Percentiles rank a stretch among this genome's conserved stretches.
phyloP scores from a whole-genome alignment of 768 basidiomycete genomes.

The Boletus huronensis region DNA sequence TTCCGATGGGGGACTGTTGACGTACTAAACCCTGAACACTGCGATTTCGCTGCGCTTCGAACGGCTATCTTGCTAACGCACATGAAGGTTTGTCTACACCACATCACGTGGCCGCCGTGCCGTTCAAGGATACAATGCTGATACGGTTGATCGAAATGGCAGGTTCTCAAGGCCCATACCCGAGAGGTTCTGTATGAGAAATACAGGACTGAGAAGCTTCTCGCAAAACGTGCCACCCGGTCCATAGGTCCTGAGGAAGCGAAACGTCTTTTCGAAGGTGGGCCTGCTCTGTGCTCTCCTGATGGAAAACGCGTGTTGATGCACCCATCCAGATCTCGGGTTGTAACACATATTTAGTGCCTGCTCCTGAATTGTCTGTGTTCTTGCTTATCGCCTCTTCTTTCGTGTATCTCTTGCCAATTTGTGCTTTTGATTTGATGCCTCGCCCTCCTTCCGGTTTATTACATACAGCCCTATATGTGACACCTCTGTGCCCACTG shows the following conservation, averaged over 20 bases:
- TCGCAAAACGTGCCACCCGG: slow-evolving; percentile 79
- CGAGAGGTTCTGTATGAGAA: slow-evolving; percentile 91
- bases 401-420: slow-evolving; percentile 8
- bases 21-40: slow-evolving; percentile 81
- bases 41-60: slow-evolving; percentile 82
- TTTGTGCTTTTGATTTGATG: slow-evolving; percentile 3
- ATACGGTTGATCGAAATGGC: slow-evolving; percentile 10
- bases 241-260: slow-evolving; percentile 74
- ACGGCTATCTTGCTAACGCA: slow-evolving; percentile 83
- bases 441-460: background rate
- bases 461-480: slow-evolving; percentile 12
- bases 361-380: slow-evolving; percentile 11
- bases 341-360: slow-evolving; percentile 35
- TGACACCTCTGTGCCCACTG: slow-evolving; percentile 20
- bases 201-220: slow-evolving; percentile 87
- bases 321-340: slow-evolving; percentile 40
- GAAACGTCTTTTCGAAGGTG: slow-evolving; percentile 71
- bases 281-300: slow-evolving; percentile 23
- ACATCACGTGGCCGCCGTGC: slow-evolving; percentile 18
- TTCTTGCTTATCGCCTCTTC: slow-evolving; percentile 24
- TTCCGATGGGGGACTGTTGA: slow-evolving; percentile 90
- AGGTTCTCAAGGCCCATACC: slow-evolving; percentile 81
- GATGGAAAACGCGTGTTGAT: slow-evolving; percentile 25
- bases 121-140: slow-evolving; percentile 7
- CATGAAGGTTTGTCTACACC: slow-evolving; percentile 58